phyloP scores from a whole-genome alignment of 495 filamentous ascomycete species.

The Niebla homalea region DNA sequence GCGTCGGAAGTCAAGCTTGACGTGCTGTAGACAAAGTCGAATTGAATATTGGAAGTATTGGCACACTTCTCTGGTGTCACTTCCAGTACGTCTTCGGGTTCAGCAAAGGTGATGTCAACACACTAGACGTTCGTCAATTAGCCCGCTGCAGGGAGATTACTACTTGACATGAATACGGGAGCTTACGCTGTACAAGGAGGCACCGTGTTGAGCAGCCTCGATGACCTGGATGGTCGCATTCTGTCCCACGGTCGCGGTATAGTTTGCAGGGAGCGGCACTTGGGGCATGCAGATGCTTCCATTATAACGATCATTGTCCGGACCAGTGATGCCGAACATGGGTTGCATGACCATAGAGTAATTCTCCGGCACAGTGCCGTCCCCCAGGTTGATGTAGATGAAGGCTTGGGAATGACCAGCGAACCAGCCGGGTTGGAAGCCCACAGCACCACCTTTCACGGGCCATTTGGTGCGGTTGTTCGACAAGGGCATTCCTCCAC shows the following conservation, averaged over 20 bases:
- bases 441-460: conserved; percentile 67
- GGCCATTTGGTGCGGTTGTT: conserved; percentile 89
- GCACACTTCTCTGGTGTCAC: conserved; percentile 73
- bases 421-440: conserved; percentile 93
- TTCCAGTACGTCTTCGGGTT: conserved; percentile 53
- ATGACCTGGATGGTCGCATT: conserved; percentile 92
- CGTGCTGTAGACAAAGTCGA: conserved; percentile 61
- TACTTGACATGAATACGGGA: neutral
- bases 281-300: conserved; percentile 85
- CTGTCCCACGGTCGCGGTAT: conserved; percentile 62
- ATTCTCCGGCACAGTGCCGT: conserved; percentile 72
- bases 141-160: neutral
- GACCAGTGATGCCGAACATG: conserved; percentile 77
- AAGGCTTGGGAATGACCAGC: conserved; percentile 73
- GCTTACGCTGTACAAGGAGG: conserved; percentile 78
- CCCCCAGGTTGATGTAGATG: conserved; percentile 88
- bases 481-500: conserved; percentile 69
- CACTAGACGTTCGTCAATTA: conserved; percentile 43
- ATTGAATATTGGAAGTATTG: conserved; percentile 62
- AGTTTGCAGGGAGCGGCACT: conserved; percentile 68
- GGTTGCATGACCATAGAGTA: conserved; percentile 76
- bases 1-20: conserved; percentile 14
- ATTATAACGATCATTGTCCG: conserved; percentile 65
- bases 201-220: conserved; percentile 80
- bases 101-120: conserved; percentile 77